These are phyloP conservation scores for Psilocybe cyanescens DNA, from an alignment of 768 basidiomycete genomes.

Conservation along the genomic window DNA sequence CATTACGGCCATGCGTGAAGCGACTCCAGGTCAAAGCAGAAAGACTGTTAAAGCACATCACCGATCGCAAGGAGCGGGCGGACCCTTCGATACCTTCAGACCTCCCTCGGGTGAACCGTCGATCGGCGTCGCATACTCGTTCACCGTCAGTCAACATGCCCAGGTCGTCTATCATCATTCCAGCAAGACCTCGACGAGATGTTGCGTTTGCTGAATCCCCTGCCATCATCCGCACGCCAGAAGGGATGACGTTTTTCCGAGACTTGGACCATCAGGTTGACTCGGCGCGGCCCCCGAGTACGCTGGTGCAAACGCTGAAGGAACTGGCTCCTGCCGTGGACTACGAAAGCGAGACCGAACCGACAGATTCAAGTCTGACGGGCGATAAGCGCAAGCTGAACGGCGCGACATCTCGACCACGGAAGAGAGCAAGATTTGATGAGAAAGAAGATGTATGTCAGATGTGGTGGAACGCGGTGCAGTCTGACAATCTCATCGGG, in stretches of 20 bases:
- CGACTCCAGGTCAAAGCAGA: conserved; percentile 87
- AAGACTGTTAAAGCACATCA: conserved; percentile 83
- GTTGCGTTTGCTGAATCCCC: conserved; percentile 65
- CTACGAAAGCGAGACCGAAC: conserved; percentile 34
- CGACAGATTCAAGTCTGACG: not conserved
- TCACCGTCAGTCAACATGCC: conserved; percentile 36
- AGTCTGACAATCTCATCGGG: conserved; percentile 60
- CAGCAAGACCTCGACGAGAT: conserved; percentile 37
- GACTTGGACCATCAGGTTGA: conserved; percentile 61
- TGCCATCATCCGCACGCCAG: conserved; percentile 70
- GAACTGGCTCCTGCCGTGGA: conserved; percentile 39
- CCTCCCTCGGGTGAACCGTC: conserved; percentile 46
- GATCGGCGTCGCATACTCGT: conserved; percentile 32
- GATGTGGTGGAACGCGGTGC: conserved; percentile 78
- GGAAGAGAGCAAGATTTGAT: conserved; percentile 63
- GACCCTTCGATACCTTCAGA: conserved; percentile 68
- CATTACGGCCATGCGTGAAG: conserved; percentile 79
- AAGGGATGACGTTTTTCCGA: conserved; percentile 73
- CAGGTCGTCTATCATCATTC: conserved; percentile 29
- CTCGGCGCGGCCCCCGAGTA: conserved; percentile 17
- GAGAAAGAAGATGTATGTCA: conserved; percentile 51
- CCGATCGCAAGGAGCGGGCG: conserved; percentile 82
- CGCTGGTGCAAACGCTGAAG: conserved; percentile 34
- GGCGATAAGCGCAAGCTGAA: conserved; percentile 19
- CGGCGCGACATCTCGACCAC: conserved; percentile 49